These are phyloP conservation scores for Ogataea corticis DNA, from an alignment of 805 yeast species.

Conservation along the genomic window DNA sequence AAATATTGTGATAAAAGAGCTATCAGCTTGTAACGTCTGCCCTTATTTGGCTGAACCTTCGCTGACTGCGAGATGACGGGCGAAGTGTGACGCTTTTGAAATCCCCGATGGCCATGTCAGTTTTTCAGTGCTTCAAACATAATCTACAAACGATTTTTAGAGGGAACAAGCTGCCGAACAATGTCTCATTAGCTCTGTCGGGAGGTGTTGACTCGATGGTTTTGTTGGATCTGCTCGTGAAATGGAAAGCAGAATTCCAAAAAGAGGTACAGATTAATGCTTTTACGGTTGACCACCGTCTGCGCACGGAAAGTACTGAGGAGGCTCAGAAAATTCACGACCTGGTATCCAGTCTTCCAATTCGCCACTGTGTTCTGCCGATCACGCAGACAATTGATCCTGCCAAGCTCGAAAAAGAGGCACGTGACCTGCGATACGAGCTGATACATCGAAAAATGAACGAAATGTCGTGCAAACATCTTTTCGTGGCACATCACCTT, in stretches of 20 bases:
- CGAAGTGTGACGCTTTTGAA: too few species aligned
- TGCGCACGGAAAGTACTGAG: constrained; percentile 45
- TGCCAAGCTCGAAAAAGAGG: constrained; percentile 48
- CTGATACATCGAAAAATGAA: constrained; percentile 45
- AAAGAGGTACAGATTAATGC: constrained; percentile 42
- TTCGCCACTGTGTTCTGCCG: constrained; percentile 28
- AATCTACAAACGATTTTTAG: neutral
- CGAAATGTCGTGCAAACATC: constrained; percentile 30
- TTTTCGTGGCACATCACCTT: constrained; percentile 65
- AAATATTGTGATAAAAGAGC: too few species aligned
- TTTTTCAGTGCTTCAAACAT: neutral
- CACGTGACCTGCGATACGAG: constrained; percentile 54
- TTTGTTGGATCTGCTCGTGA: constrained; percentile 49
- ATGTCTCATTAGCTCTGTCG: constrained; percentile 53
- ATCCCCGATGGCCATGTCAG: neutral
- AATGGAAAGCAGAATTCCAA: constrained; percentile 23
- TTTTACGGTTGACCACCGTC: constrained; percentile 65
- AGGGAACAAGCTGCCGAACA: neutral
- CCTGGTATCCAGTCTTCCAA: constrained; percentile 20
- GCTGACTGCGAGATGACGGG: too few species aligned
- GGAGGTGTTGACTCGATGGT: constrained; percentile 88
- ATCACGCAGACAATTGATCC: constrained; percentile 18
- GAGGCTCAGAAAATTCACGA: constrained; percentile 49
- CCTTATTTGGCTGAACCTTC: too few species aligned
- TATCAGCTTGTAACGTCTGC: too few species aligned